phyloP scores from a whole-genome alignment of 202 grass and related monocot genomes.

The Sporobolus alterniflorus region DNA sequence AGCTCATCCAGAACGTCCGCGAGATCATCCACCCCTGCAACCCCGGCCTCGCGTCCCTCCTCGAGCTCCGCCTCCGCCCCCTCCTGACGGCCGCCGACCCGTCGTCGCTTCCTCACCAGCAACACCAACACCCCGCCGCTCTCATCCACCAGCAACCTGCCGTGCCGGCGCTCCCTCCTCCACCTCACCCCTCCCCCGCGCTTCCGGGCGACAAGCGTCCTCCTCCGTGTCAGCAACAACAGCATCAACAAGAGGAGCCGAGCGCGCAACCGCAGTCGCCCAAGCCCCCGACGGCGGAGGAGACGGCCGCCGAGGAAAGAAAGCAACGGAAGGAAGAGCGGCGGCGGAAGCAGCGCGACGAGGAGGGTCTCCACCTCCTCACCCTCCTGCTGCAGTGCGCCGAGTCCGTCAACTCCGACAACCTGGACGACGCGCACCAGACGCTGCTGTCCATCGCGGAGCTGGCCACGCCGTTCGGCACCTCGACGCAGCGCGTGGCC shows the following conservation, averaged over 20 bases:
- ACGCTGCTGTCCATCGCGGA: slow-evolving; percentile 79
- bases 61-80: slow-evolving; percentile 85
- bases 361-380: slow-evolving; percentile 74
- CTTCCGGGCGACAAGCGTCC: slow-evolving; percentile 19
- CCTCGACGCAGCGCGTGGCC: slow-evolving; percentile 82
- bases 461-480: slow-evolving; percentile 87
- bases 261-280: slow-evolving; percentile 38
- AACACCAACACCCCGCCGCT: background rate
- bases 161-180: slow-evolving; percentile 19
- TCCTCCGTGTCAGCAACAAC: too few species aligned
- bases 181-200: background rate
- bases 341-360: slow-evolving; percentile 78
- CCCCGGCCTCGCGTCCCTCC: slow-evolving; percentile 73
- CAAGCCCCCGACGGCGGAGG: slow-evolving; percentile 46
- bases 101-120: background rate
- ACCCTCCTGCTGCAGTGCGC: slow-evolving; percentile 90
- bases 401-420: slow-evolving; percentile 76
- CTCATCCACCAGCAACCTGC: slow-evolving; percentile 19
- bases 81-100: slow-evolving; percentile 49
- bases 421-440: slow-evolving; percentile 73
- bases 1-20: slow-evolving; percentile 93
- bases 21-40: slow-evolving; percentile 98
- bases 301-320: slow-evolving; percentile 45
- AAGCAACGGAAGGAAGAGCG: slow-evolving; percentile 70
- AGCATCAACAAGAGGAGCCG: slow-evolving; percentile 13